A percentile compares a stretch with the other conserved stretches of the same genome.
phyloP scores from a whole-genome alignment of 179 eudicot species.

The Spergularia azorica region DNA sequence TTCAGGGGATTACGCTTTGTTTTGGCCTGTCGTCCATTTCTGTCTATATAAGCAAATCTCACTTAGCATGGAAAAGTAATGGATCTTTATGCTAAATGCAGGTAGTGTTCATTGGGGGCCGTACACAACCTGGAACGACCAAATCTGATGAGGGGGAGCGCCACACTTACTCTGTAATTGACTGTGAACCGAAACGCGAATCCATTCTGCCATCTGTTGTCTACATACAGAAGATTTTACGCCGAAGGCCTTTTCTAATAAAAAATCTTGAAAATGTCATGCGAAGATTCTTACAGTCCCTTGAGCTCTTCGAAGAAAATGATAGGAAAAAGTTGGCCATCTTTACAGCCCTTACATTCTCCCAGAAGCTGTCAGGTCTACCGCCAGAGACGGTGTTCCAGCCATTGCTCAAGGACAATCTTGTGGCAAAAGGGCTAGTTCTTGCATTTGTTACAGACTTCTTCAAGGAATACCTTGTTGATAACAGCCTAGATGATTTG shows the following conservation, averaged over 20 bases:
- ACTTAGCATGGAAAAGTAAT: background rate
- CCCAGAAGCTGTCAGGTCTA: conserved; percentile 97
- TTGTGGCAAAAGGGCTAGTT: conserved; percentile 92
- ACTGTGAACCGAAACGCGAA: conserved; percentile 88
- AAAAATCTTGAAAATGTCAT: conserved; percentile 98
- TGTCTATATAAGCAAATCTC: background rate
- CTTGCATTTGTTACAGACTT: conserved; percentile 90
- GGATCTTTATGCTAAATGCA: conserved; percentile 24
- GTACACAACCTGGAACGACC: conserved; percentile 97
- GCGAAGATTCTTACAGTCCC: conserved; percentile 89
- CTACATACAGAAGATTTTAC: conserved; percentile 84
- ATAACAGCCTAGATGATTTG: conserved; percentile 92
- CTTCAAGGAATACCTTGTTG: conserved; percentile 93
- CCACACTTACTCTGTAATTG: conserved; percentile 82
- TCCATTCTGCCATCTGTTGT: conserved; percentile 81
- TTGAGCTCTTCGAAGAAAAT: conserved; percentile 94
- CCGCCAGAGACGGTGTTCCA: conserved; percentile 98
- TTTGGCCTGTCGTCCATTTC: background rate
- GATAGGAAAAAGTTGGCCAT: conserved; percentile 92
- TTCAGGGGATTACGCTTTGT: background rate
- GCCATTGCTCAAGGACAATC: conserved; percentile 97
- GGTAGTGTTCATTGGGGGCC: conserved; percentile 94
- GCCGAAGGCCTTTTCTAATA: conserved; percentile 91
- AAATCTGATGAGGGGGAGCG: conserved; percentile 98
- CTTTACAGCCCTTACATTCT: conserved; percentile 95